A percentile compares a stretch with the other conserved stretches of the same genome.
These are phyloP conservation scores for Tulasnella sp. DNA, from an alignment of 768 basidiomycete genomes.

Conservation along the genomic window DNA sequence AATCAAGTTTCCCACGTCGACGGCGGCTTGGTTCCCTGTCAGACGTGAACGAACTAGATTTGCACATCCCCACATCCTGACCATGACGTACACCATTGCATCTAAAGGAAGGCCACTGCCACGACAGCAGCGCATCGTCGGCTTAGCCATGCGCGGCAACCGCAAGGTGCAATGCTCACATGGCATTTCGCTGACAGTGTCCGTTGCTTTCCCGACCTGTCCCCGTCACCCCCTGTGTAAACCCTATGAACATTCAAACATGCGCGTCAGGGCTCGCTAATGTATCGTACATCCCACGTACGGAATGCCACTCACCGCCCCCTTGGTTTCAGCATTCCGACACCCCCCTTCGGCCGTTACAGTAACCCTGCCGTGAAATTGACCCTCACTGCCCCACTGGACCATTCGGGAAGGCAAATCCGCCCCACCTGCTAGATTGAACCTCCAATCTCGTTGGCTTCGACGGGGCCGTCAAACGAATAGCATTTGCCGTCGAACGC, in stretches of 20 bases:
- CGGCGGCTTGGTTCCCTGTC: no score
- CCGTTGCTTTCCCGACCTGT: neutral
- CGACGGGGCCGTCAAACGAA: neutral
- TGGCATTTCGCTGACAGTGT: no score
- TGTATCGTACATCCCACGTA: neutral
- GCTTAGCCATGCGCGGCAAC: no score
- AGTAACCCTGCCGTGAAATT: neutral
- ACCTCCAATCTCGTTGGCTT: no score
- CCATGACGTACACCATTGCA: no score
- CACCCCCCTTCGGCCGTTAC: neutral
- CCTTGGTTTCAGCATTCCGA: neutral
- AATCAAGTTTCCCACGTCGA: no score
- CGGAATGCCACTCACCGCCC: neutral
- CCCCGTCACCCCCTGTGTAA: neutral
- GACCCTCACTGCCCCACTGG: neutral
- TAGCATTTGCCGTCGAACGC: neutral
- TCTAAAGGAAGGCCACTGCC: no score
- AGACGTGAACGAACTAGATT: no score
- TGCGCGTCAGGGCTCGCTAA: neutral
- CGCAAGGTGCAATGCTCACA: no score
- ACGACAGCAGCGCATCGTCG: no score
- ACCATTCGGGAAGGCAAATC: neutral
- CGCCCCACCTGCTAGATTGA: neutral
- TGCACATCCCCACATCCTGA: no score
- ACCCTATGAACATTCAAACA: neutral